These are phyloP conservation scores for Fraxinus platypoda DNA, from an alignment of 305 asterid species.

Conservation along the genomic window DNA sequence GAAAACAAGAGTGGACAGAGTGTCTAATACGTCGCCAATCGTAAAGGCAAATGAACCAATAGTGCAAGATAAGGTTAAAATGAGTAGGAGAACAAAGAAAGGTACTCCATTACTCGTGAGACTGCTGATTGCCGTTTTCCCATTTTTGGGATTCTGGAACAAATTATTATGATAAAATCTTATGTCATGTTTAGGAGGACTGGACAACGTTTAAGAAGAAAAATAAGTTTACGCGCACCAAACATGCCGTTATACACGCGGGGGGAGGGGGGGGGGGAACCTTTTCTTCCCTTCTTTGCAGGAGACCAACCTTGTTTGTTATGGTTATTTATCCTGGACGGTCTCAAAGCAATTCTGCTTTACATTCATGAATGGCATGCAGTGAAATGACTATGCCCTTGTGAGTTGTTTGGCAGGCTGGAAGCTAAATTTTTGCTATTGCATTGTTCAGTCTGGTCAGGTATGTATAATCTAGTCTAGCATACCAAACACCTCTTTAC, in stretches of 20 bases:
- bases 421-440: neutral
- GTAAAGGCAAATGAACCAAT: constrained; percentile 19
- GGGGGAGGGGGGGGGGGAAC: too few species aligned
- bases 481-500: neutral
- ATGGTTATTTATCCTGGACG: neutral
- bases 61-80: constrained; percentile 27
- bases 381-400: neutral
- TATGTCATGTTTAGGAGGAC: neutral
- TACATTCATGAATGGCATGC: neutral
- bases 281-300: too few species aligned
- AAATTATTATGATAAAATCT: constrained; percentile 33
- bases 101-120: constrained; percentile 46
- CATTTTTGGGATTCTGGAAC: constrained; percentile 57
- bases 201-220: too few species aligned
- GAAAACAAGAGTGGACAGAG: neutral
- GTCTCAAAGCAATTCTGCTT: neutral
- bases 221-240: too few species aligned
- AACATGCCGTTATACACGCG: too few species aligned
- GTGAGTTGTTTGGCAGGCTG: neutral
- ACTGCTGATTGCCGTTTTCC: constrained; percentile 55
- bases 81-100: constrained; percentile 47
- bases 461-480: too few species aligned
- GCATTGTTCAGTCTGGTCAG: too few species aligned
- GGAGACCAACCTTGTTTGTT: neutral
- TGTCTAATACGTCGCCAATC: constrained; percentile 17